These are phyloP conservation scores for Xylaria sp. DNA, from an alignment of 2,329 filamentous ascomycete species.

Conservation along the genomic window DNA sequence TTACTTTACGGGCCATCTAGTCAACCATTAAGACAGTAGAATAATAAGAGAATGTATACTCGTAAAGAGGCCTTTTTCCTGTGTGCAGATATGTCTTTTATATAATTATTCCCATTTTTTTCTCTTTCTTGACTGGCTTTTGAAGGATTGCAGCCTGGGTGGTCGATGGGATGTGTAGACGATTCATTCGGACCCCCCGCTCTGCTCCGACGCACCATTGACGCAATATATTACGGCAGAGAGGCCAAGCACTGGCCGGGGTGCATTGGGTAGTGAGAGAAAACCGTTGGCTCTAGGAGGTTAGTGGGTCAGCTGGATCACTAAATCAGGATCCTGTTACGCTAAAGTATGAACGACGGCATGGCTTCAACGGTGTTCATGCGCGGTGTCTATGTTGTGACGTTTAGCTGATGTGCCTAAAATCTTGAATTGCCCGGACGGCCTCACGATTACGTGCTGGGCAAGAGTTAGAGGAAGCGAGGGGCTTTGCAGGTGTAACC, in stretches of 20 bases:
- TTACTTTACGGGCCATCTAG: too few species aligned
- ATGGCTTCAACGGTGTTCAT: background rate
- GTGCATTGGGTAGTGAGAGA: background rate
- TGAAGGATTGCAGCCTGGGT: too few species aligned
- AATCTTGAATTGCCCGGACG: background rate
- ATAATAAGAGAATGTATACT: too few species aligned
- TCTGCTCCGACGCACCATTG: background rate
- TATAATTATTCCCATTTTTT: too few species aligned
- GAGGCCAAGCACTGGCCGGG: background rate
- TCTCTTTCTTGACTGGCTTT: too few species aligned
- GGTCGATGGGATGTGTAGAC: too few species aligned
- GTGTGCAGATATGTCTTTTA: too few species aligned
- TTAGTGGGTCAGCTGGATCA: background rate
- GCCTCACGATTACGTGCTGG: conserved; percentile 1
- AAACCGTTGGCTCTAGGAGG: background rate
- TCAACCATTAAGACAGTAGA: too few species aligned
- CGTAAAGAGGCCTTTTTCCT: too few species aligned
- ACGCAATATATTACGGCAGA: conserved; percentile 3
- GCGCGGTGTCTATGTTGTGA: background rate
- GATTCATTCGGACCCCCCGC: too few species aligned
- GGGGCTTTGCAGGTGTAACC: background rate
- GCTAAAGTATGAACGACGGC: background rate
- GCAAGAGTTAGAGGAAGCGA: background rate
- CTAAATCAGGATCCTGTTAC: background rate
- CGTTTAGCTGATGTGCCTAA: background rate